Evolutionary conservation across 2,329 filamentous ascomycete genomes (phyloP).

Genomic region (Nannizziopsis arthrosporioides): DNA sequence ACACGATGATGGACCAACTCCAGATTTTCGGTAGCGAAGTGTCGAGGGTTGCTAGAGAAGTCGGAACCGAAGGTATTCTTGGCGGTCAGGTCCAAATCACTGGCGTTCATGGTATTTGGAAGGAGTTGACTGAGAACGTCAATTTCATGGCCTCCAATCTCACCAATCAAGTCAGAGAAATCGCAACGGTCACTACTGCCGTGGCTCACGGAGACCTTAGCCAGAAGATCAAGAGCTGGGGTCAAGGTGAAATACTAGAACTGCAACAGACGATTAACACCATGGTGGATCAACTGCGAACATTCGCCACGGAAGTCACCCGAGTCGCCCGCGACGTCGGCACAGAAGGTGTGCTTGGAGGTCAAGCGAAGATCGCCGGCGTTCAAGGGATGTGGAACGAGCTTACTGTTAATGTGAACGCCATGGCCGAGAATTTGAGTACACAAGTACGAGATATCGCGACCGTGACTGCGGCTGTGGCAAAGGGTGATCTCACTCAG

Average conservation of each 20-base stretch:
- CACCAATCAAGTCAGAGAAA: constrained; percentile 74
- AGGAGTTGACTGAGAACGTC: constrained; percentile 84
- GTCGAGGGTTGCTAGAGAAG: constrained; percentile 84
- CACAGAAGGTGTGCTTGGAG: constrained; percentile 70
- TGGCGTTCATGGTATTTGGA: constrained; percentile 93
- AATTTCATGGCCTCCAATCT: constrained; percentile 77
- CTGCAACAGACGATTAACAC: constrained; percentile 80
- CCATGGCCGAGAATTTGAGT: constrained; percentile 77
- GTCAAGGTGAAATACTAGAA: constrained; percentile 69
- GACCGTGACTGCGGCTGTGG: constrained; percentile 57
- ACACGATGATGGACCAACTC: constrained; percentile 97
- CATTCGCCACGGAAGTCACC: constrained; percentile 73
- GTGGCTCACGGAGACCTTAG: constrained; percentile 73
- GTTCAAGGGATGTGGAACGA: constrained; percentile 86
- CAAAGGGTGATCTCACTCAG: constrained; percentile 81
- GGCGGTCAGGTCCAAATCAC: constrained; percentile 89
- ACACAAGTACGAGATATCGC: constrained; percentile 93
- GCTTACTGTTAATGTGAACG: constrained; percentile 73
- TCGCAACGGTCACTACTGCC: constrained; percentile 71
- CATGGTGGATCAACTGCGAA: constrained; percentile 76
- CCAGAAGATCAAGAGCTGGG: constrained; percentile 71
- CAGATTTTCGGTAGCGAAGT: constrained; percentile 96
- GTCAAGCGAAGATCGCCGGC: constrained; percentile 70
- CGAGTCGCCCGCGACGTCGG: constrained; percentile 73
- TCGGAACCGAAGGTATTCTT: constrained; percentile 88